phyloP scores from a whole-genome alignment of 768 basidiomycete species.

The Phanerochaete sordida region DNA sequence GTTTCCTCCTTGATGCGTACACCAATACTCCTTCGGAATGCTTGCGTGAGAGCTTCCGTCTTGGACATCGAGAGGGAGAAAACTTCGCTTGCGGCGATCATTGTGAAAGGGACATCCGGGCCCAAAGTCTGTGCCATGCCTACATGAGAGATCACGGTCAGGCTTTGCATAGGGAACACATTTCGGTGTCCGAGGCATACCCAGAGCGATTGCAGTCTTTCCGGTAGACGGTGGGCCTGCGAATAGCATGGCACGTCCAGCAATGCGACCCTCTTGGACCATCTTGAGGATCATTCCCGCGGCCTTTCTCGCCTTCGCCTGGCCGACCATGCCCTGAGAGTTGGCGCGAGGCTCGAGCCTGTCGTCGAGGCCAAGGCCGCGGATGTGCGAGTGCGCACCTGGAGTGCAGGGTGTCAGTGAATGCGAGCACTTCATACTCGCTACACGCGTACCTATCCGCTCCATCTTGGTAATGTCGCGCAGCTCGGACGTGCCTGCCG shows the following conservation, averaged over 20 bases:
- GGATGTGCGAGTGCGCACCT: conserved; percentile 95
- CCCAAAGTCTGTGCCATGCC: conserved; percentile 97
- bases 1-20: conserved; percentile 97
- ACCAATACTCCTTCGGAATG: conserved; percentile 93
- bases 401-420: conserved; percentile 9
- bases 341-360: conserved; percentile 84
- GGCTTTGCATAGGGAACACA: too few species aligned
- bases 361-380: conserved; percentile 90
- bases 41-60: conserved; percentile 96
- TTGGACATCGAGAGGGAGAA: conserved; percentile 98
- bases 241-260: conserved; percentile 94
- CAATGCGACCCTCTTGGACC: conserved; percentile 95
- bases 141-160: conserved; percentile 23
- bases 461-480: conserved; percentile 91
- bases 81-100: conserved; percentile 97
- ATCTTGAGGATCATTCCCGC: conserved; percentile 97
- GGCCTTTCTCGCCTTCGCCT: conserved; percentile 93
- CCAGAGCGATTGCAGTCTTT: conserved; percentile 97
- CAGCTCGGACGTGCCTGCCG: conserved; percentile 74
- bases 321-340: conserved; percentile 96
- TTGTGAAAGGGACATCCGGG: conserved; percentile 93
- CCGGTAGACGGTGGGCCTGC: conserved; percentile 97
- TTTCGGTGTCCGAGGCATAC: too few species aligned
- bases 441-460: conserved; percentile 65
- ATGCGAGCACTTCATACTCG: neutral